These are phyloP conservation scores for Astragalus glycyphyllos DNA, from an alignment of 306 rosid genomes.

Conservation along the genomic window DNA sequence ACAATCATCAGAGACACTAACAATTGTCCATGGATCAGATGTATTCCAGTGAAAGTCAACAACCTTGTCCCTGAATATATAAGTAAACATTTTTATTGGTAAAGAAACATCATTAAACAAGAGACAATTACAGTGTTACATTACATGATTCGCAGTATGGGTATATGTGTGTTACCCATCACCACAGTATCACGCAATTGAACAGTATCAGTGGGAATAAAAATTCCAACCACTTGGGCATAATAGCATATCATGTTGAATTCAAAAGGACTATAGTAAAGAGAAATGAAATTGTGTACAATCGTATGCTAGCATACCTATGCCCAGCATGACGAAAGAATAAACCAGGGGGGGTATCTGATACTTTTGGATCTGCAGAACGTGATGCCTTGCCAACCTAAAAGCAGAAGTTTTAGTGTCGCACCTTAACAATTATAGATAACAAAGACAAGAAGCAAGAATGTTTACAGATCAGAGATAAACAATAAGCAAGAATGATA, in stretches of 20 bases:
- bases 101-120: neutral
- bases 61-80: conserved; percentile 79
- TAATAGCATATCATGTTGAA: conserved; percentile 1
- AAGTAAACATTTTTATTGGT: neutral
- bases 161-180: neutral
- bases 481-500: conserved; percentile 11
- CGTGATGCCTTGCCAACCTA: conserved; percentile 55
- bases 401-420: conserved; percentile 27
- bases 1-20: conserved; percentile 97
- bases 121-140: neutral
- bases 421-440: neutral
- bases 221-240: conserved; percentile 16
- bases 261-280: conserved; percentile 23
- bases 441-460: conserved; percentile 8
- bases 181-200: conserved; percentile 9
- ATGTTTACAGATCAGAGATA: neutral
- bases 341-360: conserved; percentile 49
- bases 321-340: conserved; percentile 67
- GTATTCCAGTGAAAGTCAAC: conserved; percentile 97
- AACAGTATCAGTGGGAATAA: conserved; percentile 3
- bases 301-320: conserved; percentile 47
- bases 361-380: conserved; percentile 40
- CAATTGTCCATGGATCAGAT: conserved; percentile 95
- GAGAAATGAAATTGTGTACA: neutral
- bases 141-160: neutral